Evolutionary conservation across 257 asterid genomes (phyloP), one percentile per base, ranked within the genome.

Genomic region (Solanum neorickii): DNA sequence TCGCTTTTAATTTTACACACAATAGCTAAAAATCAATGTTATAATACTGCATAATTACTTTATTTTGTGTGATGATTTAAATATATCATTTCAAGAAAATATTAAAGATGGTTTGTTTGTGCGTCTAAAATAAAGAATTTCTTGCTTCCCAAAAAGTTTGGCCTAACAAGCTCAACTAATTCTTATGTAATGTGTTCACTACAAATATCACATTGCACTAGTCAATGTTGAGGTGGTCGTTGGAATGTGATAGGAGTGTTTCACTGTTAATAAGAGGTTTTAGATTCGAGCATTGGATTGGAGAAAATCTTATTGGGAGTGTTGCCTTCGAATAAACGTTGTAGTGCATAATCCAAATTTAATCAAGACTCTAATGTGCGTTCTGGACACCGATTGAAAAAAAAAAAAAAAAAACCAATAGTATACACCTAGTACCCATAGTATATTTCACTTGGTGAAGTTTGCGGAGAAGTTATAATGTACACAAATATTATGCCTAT

Each of bases 291-390:
- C 0, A 2, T 8, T 8, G 44, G 9, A 3, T 39, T 39, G 3
- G 11, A 39, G 42, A 7, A 8, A 39, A 39, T 8, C 0, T 7
- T 8, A 2, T 39, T 39, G 44, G 44, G 44, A 39, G 44, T 9
- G 44, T 0, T 9, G 9, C 44, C 11, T 8, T 0, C 3, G 44
- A 39, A 39, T 39, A 9, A 2, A 9, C 3, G 1, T 0, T 39
- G 11, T 8, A 39, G 44, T 39, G 11, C 10, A 9, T 1, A 2
- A 7, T 39, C 3, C 3, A 9, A 2, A 7, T 8, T 39, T 39
- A 39, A 9, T 8, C 44, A 7, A 7, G 11, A 0, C 11, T 39
- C 9, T 8, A 39, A 39, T 39, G 11, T 39, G 44, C 10, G 3
- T 9, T 39, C 3, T 9, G 9, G 3, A 39, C 44, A 39, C 3